Evolutionary conservation across 1,139 yeast genomes (phyloP).

Genomic region (Meyerozyma smithsonii): DNA sequence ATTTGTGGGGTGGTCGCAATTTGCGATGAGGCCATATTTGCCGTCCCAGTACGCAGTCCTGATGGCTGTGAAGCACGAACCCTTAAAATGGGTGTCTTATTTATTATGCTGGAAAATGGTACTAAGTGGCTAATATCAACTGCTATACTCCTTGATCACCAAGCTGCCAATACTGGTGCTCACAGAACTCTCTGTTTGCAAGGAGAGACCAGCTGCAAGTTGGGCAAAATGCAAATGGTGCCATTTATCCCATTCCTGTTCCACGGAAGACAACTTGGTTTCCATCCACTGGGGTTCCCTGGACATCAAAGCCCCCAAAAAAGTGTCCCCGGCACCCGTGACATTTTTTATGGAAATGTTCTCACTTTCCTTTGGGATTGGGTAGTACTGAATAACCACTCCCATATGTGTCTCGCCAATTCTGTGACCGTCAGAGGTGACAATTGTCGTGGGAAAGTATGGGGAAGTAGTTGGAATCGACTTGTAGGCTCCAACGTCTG

Average conservation of each 20-base stretch:
- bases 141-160: no score
- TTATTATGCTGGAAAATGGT: no score
- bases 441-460: constrained; percentile 21
- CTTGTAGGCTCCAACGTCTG: constrained; percentile 24
- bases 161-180: constrained; percentile 12
- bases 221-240: constrained; percentile 44
- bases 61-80: not conserved
- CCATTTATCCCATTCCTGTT: constrained; percentile 31
- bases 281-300: constrained; percentile 20
- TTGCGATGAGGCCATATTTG: not conserved
- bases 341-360: constrained; percentile 42
- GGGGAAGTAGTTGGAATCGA: constrained; percentile 34
- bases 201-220: constrained; percentile 48
- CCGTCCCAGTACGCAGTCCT: not conserved
- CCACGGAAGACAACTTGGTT: constrained; percentile 19
- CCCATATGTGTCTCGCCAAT: constrained; percentile 33
- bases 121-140: no score
- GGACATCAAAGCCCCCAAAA: constrained; percentile 48
- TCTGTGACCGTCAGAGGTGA: constrained; percentile 13
- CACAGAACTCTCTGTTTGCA: constrained; percentile 29
- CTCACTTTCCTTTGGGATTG: constrained; percentile 37
- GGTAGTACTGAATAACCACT: constrained; percentile 59
- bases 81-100: not conserved
- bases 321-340: constrained; percentile 74
- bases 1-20: not conserved